Evolutionary conservation across 768 basidiomycete species (phyloP).

Genomic region (Auricularia heimuer): DNA sequence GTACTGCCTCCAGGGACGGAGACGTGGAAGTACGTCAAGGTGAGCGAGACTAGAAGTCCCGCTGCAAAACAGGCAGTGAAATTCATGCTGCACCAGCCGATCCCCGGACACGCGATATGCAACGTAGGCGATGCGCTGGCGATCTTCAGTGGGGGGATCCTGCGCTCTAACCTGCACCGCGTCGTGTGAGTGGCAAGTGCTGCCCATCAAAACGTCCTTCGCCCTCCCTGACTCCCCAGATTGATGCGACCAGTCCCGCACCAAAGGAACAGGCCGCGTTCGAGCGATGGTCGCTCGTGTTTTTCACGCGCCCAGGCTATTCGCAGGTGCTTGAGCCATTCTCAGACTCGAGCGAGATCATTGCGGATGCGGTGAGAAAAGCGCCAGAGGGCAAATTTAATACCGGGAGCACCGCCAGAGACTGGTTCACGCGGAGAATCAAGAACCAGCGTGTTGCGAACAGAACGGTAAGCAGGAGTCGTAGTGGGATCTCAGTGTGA

Average conservation of each 20-base stretch:
- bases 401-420: conserved; percentile 27
- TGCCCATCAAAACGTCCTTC: not conserved
- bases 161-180: conserved; percentile 54
- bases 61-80: not conserved
- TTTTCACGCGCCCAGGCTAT: conserved; percentile 55
- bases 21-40: conserved; percentile 61
- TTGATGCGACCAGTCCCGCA: conserved; percentile 34
- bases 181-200: conserved; percentile 35
- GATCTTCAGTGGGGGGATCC: conserved; percentile 53
- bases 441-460: conserved; percentile 34
- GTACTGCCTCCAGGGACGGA: conserved; percentile 52
- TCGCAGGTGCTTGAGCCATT: conserved; percentile 41
- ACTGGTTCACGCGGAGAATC: conserved; percentile 34
- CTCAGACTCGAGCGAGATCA: conserved; percentile 37
- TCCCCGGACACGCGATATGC: conserved; percentile 49
- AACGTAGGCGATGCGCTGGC: conserved; percentile 55
- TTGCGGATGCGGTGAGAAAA: conserved; percentile 31
- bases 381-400: conserved; percentile 15
- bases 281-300: conserved; percentile 59
- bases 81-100: conserved; percentile 25
- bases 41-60: conserved; percentile 10
- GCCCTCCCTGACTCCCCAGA: too few relatives aligned
- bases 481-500: too few relatives aligned
- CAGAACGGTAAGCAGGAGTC: conserved; percentile 23
- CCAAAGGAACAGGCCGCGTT: conserved; percentile 43